phyloP scores from a whole-genome alignment of 306 rosid species.

The Luffa aegyptiaca region DNA sequence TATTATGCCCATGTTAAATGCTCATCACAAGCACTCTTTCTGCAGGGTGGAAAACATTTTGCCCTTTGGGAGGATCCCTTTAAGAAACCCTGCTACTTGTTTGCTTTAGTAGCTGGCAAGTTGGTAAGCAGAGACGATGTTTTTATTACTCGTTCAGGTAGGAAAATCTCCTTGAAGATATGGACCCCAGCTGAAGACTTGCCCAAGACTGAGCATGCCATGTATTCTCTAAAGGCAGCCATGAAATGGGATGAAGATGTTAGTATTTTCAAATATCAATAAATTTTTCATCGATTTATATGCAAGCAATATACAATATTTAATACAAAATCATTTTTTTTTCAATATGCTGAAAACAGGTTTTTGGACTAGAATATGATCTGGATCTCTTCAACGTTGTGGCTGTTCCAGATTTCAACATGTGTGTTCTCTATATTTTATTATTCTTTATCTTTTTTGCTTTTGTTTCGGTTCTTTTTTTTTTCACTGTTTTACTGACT shows the following conservation, averaged over 20 bases:
- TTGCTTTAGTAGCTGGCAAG: constrained; percentile 98
- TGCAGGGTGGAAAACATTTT: constrained; percentile 86
- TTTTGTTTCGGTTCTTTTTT: not conserved
- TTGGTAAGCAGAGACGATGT: constrained; percentile 77
- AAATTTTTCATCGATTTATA: constrained; percentile 10
- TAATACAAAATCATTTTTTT: not conserved
- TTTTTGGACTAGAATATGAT: constrained; percentile 95
- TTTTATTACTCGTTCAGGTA: constrained; percentile 64
- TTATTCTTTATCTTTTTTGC: not conserved
- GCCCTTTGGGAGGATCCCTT: constrained; percentile 95
- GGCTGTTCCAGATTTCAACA: constrained; percentile 98
- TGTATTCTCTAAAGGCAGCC: constrained; percentile 90
- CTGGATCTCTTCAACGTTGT: constrained; percentile 95
- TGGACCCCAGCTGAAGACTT: constrained; percentile 90
- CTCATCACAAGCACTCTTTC: not conserved
- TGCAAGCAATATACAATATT: not conserved
- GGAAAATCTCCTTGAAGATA: constrained; percentile 73
- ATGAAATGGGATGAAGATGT: constrained; percentile 99
- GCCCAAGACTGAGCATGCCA: constrained; percentile 90
- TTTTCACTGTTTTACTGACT: not conserved
- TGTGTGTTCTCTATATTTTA: constrained; percentile 31
- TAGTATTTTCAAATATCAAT: constrained; percentile 23
- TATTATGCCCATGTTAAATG: not conserved
- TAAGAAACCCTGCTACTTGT: constrained; percentile 96
- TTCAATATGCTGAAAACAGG: constrained; percentile 32